Base-by-base conservation (phyloP, 768 basidiomycete genomes). In the Russula sp. region DNA sequence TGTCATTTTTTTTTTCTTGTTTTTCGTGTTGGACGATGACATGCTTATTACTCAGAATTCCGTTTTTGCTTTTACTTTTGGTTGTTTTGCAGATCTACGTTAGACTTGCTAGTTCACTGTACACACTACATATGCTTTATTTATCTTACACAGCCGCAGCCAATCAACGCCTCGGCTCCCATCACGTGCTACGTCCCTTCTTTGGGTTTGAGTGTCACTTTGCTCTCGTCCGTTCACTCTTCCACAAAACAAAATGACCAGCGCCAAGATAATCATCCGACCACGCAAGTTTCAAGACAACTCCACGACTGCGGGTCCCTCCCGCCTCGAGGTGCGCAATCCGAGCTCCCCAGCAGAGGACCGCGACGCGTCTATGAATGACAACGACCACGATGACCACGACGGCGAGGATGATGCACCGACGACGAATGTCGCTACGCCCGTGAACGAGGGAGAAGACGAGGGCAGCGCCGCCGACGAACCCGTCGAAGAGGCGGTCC, bases 231-330 rank as follows among this genome's bases (percentile, higher is more conserved):
- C 38, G 14, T 7, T 11, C 38, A 2, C 13, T 7, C 29, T 32
- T 34, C 7, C 16, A 14, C 32, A 10, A 18, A 29, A 48, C n/a
- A 22, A 35, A 49, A 63, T 63, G 61, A 43, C 57, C 7, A 66
- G 65, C 39, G 65, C 65, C 2, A 66, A 66, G 43, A 66, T 66
- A 49, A 66, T 66, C 59, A 66, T 63, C 10, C 49, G 57, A 35
- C 63, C 65, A 25, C 65, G 61, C 39, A 59, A 54, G 29, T 6
- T 43, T n/a, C 65, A 64, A 20, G 57, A 63, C 52, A 61, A 20
- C 16, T n/a, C 56, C 1, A 58, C 35, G 7, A n/a, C 46, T 14
- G 46, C 46, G 9, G 41, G 38, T 16, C 20, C 58, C 53, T 59
- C 58, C 6, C 65, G 58, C 52, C 39, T 66, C 49, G 43, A 56